Base-by-base conservation (phyloP, 257 asterid species). In the Lycium barbarum region DNA sequence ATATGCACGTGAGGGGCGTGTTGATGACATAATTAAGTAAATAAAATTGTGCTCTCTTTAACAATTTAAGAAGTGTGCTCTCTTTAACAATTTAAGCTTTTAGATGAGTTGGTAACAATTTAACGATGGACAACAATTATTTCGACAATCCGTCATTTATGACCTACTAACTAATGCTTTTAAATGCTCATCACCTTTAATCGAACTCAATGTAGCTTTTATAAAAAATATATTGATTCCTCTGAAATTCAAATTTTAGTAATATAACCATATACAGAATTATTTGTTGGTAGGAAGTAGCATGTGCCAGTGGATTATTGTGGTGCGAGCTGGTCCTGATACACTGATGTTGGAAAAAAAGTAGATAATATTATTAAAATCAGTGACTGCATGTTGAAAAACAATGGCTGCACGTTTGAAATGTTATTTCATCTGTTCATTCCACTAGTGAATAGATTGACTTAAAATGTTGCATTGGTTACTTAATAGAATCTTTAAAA, bases 151-250 rank as follows among this genome's bases (percentile, higher is more conserved):
- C 9, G 20, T 12, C 71, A 63, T 22, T 63, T 63, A 63, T 63
- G 71, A 12, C 71, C 17, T 26, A 63, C 73, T 66, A 66, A 38
- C 73, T 12, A 13, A 66, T 66, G 73, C 73, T 66, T 65, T 66
- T 66, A 33, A 66, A 13, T 63, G 38, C 73, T 66, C 45, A 65
- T 66, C 47, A 66, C 4, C 40, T 35, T 33, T 33, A 66, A 40
- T 35, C 5, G 13, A 59, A 13, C 73, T 36, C 47, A 66, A 66
- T 33, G 33, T 35, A 33, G 35, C n/a, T 66, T 59, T 26, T 36
- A 33, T 35, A 33, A 33, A 33, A 13, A 66, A 13, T 33, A 45
- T 66, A 66, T 36, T 66, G 43, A 66, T 66, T 66, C 73, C 45
- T 33, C 40, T 36, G 20, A 6, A 66, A 66, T 36, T 36, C 13